Conservation (phyloP, 1,139 yeast species). For the Scheffersomyces cryptocercus region DNA sequence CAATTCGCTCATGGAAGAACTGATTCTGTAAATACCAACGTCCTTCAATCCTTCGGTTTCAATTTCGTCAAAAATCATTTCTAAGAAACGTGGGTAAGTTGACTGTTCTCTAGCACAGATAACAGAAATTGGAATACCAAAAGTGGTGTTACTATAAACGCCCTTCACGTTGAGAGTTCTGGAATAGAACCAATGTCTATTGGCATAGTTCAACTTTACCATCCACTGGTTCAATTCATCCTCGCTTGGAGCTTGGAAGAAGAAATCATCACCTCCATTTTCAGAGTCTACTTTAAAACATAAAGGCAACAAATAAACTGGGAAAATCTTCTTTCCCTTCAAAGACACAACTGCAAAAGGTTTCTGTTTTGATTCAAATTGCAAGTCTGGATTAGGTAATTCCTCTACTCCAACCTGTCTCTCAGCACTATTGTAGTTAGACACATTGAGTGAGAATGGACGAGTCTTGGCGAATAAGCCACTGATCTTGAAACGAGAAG, state of each 20-base stretch:
- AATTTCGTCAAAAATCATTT: constrained; percentile 65
- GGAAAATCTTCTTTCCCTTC: constrained; percentile 51
- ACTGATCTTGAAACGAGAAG: constrained; percentile 45
- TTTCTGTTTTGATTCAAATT: constrained; percentile 50
- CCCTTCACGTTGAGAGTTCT: constrained; percentile 35
- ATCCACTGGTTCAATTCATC: constrained; percentile 79
- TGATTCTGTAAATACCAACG: constrained; percentile 88
- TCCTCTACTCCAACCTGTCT: constrained; percentile 53
- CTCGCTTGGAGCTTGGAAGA: constrained; percentile 70
- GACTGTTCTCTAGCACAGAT: constrained; percentile 73
- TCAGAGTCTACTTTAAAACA: constrained; percentile 65
- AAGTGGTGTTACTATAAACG: constrained; percentile 49
- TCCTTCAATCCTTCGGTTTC: constrained; percentile 86
- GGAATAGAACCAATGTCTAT: constrained; percentile 59
- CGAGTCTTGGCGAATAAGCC: constrained; percentile 44
- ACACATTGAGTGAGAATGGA: constrained; percentile 33
- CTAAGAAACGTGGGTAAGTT: constrained; percentile 65
- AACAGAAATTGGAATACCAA: constrained; percentile 84
- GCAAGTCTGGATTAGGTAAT: constrained; percentile 54
- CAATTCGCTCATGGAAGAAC: constrained; percentile 84
- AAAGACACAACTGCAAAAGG: constrained; percentile 60
- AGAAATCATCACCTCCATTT: constrained; percentile 53
- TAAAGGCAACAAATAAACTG: constrained; percentile 52
- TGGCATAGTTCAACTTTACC: constrained; percentile 46
- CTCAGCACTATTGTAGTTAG: constrained; percentile 34